Evolutionary conservation across 2,329 filamentous ascomycete genomes (phyloP), one percentile per base, ranked within the genome.

Genomic region (Diplocarpon mali): DNA sequence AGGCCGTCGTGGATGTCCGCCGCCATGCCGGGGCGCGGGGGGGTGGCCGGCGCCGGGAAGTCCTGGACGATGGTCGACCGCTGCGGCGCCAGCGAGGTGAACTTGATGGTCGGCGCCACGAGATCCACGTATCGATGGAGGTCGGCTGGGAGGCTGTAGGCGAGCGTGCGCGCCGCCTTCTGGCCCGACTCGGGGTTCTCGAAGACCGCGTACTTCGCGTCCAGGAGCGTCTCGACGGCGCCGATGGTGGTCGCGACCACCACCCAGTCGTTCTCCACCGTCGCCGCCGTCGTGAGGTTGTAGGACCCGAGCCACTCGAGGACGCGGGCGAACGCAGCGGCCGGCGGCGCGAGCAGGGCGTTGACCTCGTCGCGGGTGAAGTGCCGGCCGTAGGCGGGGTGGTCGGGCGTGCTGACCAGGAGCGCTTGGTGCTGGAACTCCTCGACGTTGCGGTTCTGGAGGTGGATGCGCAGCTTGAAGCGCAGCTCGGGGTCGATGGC

Each of bases 231-330:
- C 36, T 61, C 55, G 1, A 53, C 58, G 37, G 54, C 38, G 12
- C 48, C 47, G 35, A 61, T 46, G 1, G 55, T 58, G 6, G 52
- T 49, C 10, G 53, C 48, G 29, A 60, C 38, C 30, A 50, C 48
- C n/a, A 62, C 67, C 69, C 72, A 77, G 52, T 77, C 73, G 54
- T 69, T 70, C 35, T 73, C 69, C 0, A 70, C 61, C 52, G 63
- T 72, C 57, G 72, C 70, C 34, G n/a, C 28, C 17, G 55, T 55
- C 2, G 37, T 24, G 38, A 69, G 57, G 11, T 66, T 66, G 2
- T 61, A 57, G 13, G 53, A 52, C 47, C 66, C 57, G n/a, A 74
- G 60, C 71, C 71, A 74, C 16, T 48, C 52, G 8, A 63, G 56
- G 13, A 71, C 65, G 1, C 60, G 53, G 0, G 61, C 51, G 7